Evolutionary conservation across 2,329 filamentous ascomycete genomes (phyloP).

Genomic region (Xylariaceae sp.): DNA sequence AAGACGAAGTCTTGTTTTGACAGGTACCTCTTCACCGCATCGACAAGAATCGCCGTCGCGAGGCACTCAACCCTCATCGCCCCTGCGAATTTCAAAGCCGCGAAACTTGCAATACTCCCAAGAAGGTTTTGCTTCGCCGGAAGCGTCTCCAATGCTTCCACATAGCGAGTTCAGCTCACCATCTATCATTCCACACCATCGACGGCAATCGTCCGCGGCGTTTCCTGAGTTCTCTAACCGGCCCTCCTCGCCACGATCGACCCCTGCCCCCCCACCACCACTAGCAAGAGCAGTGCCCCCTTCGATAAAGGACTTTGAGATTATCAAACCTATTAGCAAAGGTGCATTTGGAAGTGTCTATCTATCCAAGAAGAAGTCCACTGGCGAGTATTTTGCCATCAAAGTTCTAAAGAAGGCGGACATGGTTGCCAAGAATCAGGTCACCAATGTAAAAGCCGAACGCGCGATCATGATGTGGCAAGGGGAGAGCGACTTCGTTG

Average conservation of each 20-base stretch:
- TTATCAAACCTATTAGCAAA: slow-evolving; percentile 99
- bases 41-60: slow-evolving; percentile 88
- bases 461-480: slow-evolving; percentile 99
- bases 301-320: slow-evolving; percentile 98
- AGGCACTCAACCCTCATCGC: slow-evolving; percentile 71
- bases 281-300: slow-evolving; percentile 86
- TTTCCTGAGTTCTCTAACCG: slow-evolving; percentile 66
- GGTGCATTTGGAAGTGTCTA: slow-evolving; percentile 98
- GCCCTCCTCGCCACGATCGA: slow-evolving; percentile 75
- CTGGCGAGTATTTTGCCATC: slow-evolving; percentile 96
- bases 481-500: slow-evolving; percentile 97
- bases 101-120: slow-evolving; percentile 56
- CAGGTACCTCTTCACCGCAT: slow-evolving; percentile 71
- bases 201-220: slow-evolving; percentile 86
- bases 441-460: slow-evolving; percentile 98
- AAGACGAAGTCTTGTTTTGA: slow-evolving; percentile 78
- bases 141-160: slow-evolving; percentile 83
- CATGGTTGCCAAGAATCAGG: slow-evolving; percentile 99
- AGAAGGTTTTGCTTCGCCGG: slow-evolving; percentile 73
- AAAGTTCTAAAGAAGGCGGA: slow-evolving; percentile 99
- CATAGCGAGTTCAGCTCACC: slow-evolving; percentile 79
- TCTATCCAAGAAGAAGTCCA: slow-evolving; percentile 96
- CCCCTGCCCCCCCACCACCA: slow-evolving; percentile 72
- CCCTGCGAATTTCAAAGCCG: slow-evolving; percentile 80
- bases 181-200: slow-evolving; percentile 61